Base-by-base conservation (phyloP, 2,329 filamentous ascomycete genomes). In the Botryotinia narcissicola region DNA sequence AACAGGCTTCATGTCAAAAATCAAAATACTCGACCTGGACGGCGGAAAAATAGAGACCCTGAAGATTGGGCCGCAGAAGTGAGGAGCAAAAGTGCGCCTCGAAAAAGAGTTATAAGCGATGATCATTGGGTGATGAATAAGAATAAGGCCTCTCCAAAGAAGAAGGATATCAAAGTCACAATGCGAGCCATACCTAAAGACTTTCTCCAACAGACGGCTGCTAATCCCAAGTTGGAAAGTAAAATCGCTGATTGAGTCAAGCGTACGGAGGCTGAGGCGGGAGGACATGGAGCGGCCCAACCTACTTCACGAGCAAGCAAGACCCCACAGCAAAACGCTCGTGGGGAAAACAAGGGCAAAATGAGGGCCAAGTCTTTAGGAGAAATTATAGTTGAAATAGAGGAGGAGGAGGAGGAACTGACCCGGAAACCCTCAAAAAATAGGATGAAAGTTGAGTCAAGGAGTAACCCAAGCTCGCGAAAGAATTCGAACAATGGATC, bases 21-120 rank as follows among this genome's bases (percentile, higher is more conserved):
- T 63, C 70, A 70, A 44, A 67, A 72, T 16, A 74, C 32, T 35
- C 72, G 69, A 64, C 68, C 78, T 57, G 75, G 73, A 67, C 61
- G 75, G 37, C 46, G 76, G 71, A 78, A 76, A 74, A 73, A 66
- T 40, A 82, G 81, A 73, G 81, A 82, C 67, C 79, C 78, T 48
- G 75, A 79, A 25, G 77, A 78, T 42, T 69, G 63, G 60, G 70
- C 16, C 46, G 74, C 73, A 40, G 78, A 73, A 64, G 72, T 68
- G 57, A 77, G 71, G 73, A 77, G 75, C 68, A 79, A 78, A 69
- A 79, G 76, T 73, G 76, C 75, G 3, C 95, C 95, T 25, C 94
- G 93, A 83, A 98, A 97, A 86, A 90, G 95, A 76, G 93, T 98
- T 71, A 90, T 98, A 75, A 98, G 95, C 81, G 95, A 98, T 83